Base-by-base conservation (phyloP, 495 filamentous ascomycete genomes). In the Sphaerosporella brunnea region DNA sequence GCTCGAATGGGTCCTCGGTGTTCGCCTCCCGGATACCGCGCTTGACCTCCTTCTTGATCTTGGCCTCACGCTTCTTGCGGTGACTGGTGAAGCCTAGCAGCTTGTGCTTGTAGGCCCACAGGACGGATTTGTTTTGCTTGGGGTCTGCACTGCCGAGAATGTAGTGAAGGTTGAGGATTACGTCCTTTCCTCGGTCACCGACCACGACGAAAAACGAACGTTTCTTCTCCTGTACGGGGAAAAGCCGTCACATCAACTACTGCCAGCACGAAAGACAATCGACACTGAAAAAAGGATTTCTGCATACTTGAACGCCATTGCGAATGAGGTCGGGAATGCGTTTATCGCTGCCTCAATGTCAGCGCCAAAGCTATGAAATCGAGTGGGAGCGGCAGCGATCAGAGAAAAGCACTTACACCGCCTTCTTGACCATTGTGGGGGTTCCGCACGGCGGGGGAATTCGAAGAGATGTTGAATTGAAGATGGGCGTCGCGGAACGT, bases 31-130 rank as follows among this genome's bases (percentile, higher is more conserved):
- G 73, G 47, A 86, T 86, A 16, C 92, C 92, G 51, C 85, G 76
- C 68, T 93, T 96, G 67, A 99, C 85, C 59, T 96, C 88, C 61
- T 87, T 93, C 67, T 88, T 92, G 62, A 99, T 95, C 65, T 93
- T 96, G 53, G 79, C 79, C 59, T 99, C 92, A 47, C 90, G 79
- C 75, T 99, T 96, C 69, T 92, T 92, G 16, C 92, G 81, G 64
- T 99, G 85, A 66, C 70, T 74, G 9, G 84, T 90, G 64, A 97
- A 97, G 23, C 85, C 85, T 24, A 99, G 68, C 1, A 99, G 73
- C 62, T 96, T 87, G 63, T 93, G 92, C 66, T 96, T 95, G 68
- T 99, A 99, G n/a, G 92, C 87, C 92, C 92, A 99, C 13, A 99
- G 69, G 2, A 99, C 85, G 9, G 80, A 87, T 64, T 95, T 96